phyloP scores from a whole-genome alignment of 345 rosid species.

The Brassica cretica region DNA sequence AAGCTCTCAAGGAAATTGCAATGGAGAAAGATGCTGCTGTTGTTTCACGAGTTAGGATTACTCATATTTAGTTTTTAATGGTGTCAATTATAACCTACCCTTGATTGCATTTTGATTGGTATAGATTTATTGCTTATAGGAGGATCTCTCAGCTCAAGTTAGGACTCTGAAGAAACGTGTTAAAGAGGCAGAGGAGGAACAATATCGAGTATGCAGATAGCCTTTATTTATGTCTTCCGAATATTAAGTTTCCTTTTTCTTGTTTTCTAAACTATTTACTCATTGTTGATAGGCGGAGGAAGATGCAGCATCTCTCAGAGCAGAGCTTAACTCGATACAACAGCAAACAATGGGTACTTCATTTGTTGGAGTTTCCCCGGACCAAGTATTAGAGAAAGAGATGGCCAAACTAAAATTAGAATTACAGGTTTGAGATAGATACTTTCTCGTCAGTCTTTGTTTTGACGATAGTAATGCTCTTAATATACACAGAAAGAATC shows the following conservation, averaged over 20 bases:
- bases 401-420: slow-evolving; percentile 60
- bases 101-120: slow-evolving; percentile 21
- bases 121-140: slow-evolving; percentile 46
- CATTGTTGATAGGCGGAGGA: slow-evolving; percentile 79
- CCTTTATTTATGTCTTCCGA: slow-evolving; percentile 34
- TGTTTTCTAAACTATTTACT: background rate
- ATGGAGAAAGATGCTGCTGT: slow-evolving; percentile 99
- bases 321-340: slow-evolving; percentile 82
- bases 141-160: slow-evolving; percentile 92
- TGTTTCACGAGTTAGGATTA: slow-evolving; percentile 65
- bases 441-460: slow-evolving; percentile 9
- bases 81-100: background rate
- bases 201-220: slow-evolving; percentile 58
- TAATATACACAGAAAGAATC: slow-evolving; percentile 60
- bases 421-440: slow-evolving; percentile 42
- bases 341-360: slow-evolving; percentile 63
- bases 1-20: slow-evolving; percentile 91
- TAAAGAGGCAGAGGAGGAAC: slow-evolving; percentile 95
- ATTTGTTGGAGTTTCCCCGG: slow-evolving; percentile 52
- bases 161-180: slow-evolving; percentile 79
- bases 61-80: background rate
- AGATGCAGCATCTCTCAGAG: slow-evolving; percentile 95
- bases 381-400: slow-evolving; percentile 77
- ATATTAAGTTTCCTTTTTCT: background rate
- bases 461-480: slow-evolving; percentile 37